Percentiles rank a stretch among this genome's conserved stretches.
Evolutionary conservation across 1,139 yeast genomes (phyloP).

Genomic region (Yarrowia galli): DNA sequence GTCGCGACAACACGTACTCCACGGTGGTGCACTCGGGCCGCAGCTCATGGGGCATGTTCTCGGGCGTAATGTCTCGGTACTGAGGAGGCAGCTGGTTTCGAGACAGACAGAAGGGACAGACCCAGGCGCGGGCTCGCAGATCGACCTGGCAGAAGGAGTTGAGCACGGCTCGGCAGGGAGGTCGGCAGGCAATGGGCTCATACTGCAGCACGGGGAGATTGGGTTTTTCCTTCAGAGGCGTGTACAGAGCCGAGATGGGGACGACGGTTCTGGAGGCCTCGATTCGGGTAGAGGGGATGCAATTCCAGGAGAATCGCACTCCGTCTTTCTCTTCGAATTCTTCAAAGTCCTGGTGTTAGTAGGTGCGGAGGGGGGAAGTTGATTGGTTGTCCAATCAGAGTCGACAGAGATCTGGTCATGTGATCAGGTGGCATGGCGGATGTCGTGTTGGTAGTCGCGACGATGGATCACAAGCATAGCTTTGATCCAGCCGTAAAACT

Average conservation of each 20-base stretch:
- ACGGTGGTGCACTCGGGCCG: slow-evolving; percentile 81
- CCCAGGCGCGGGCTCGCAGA: slow-evolving; percentile 82
- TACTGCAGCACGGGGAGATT: slow-evolving; percentile 83
- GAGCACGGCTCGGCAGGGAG: slow-evolving; percentile 82
- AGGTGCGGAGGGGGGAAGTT: background rate
- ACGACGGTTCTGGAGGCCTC: slow-evolving; percentile 94
- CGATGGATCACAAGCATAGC: no score
- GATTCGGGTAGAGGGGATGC: slow-evolving; percentile 83
- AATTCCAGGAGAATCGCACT: slow-evolving; percentile 89
- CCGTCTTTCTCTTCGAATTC: slow-evolving; percentile 88
- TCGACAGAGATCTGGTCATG: no score
- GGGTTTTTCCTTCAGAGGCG: slow-evolving; percentile 84
- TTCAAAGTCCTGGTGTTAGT: slow-evolving; percentile 68
- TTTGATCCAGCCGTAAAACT: no score
- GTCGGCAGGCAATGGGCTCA: slow-evolving; percentile 88
- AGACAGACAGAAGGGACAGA: slow-evolving; percentile 83
- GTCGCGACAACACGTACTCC: slow-evolving; percentile 88
- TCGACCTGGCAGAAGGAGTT: slow-evolving; percentile 89
- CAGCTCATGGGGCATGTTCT: slow-evolving; percentile 86
- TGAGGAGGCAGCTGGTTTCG: slow-evolving; percentile 91
- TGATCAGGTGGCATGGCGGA: no score
- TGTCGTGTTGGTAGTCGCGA: no score
- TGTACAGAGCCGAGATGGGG: slow-evolving; percentile 92
- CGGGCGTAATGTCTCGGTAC: slow-evolving; percentile 83
- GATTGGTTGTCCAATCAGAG: no score